phyloP scores from a whole-genome alignment of 345 rosid species.

The Lumnitzera racemosa region DNA sequence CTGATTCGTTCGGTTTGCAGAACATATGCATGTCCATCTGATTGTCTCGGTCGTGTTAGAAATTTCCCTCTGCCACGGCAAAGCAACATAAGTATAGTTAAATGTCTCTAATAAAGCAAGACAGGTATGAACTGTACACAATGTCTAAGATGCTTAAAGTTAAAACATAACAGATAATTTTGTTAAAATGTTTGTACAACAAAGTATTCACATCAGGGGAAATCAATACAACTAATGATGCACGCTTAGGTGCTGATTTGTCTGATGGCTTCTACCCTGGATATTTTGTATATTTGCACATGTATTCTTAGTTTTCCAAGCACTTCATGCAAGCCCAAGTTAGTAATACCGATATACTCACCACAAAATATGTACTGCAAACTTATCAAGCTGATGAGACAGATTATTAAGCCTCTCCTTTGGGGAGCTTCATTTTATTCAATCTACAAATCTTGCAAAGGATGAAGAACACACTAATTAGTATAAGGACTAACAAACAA shows the following conservation, averaged over 20 bases:
- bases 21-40: slow-evolving; percentile 73
- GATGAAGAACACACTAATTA: slow-evolving; percentile 10
- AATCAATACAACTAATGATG: too few relatives aligned
- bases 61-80: slow-evolving; percentile 37
- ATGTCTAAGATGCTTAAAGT: not conserved
- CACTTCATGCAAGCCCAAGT: too few relatives aligned
- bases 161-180: too few relatives aligned
- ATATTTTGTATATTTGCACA: too few relatives aligned
- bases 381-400: slow-evolving; percentile 38
- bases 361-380: slow-evolving; percentile 61
- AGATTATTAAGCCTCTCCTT: slow-evolving; percentile 31
- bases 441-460: slow-evolving; percentile 16
- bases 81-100: not conserved
- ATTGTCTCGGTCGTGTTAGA: slow-evolving; percentile 31
- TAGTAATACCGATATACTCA: slow-evolving; percentile 26
- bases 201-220: too few relatives aligned
- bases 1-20: slow-evolving; percentile 33
- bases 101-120: not conserved
- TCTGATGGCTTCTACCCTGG: too few relatives aligned
- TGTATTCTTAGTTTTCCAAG: too few relatives aligned
- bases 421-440: slow-evolving; percentile 52
- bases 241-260: too few relatives aligned
- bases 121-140: not conserved
- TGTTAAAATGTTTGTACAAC: too few relatives aligned
- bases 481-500: not conserved